Conservation (phyloP, 2,329 filamentous ascomycete species). For the Penicillium brevicompactum region DNA sequence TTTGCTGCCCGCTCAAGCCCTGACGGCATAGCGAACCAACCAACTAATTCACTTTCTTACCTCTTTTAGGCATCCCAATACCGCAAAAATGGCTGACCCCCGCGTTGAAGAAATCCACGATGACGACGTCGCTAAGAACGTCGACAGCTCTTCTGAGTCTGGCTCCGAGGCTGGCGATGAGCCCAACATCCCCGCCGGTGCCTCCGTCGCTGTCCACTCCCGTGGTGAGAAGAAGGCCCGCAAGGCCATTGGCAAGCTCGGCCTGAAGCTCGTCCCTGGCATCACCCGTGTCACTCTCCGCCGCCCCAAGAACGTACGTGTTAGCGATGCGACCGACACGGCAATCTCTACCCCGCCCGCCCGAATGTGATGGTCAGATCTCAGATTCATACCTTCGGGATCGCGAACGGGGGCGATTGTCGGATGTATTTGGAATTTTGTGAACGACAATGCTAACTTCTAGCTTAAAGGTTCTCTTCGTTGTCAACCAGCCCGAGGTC, state of each 20-base stretch:
- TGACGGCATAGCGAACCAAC: slow-evolving; percentile 6
- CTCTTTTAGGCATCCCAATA: slow-evolving; percentile 13
- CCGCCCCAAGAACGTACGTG: slow-evolving; percentile 96
- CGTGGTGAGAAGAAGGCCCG: slow-evolving; percentile 99
- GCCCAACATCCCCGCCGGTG: slow-evolving; percentile 75
- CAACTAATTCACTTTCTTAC: slow-evolving; percentile 6
- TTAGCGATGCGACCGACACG: slow-evolving; percentile 12
- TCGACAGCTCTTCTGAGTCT: slow-evolving; percentile 59
- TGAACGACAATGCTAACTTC: slow-evolving; percentile 20
- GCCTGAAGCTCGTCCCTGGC: slow-evolving; percentile 91
- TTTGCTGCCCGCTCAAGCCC: slow-evolving; percentile 18
- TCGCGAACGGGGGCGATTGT: not conserved
- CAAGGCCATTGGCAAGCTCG: slow-evolving; percentile 98
- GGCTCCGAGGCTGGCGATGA: slow-evolving; percentile 58
- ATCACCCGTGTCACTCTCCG: slow-evolving; percentile 98
- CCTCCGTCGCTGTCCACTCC: slow-evolving; percentile 89
- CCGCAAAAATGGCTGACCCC: slow-evolving; percentile 81
- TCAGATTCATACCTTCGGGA: not conserved
- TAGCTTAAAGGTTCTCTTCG: slow-evolving; percentile 82
- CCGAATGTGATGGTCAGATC: not conserved
- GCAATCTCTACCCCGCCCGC: slow-evolving; percentile 4
- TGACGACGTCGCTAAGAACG: slow-evolving; percentile 79
- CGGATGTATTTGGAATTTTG: not conserved
- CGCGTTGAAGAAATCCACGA: slow-evolving; percentile 97
- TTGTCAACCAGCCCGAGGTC: slow-evolving; percentile 99